Evolutionary conservation across 345 rosid genomes (phyloP), one percentile per base, ranked within the genome.

Genomic region (Atalantia buxifolia): DNA sequence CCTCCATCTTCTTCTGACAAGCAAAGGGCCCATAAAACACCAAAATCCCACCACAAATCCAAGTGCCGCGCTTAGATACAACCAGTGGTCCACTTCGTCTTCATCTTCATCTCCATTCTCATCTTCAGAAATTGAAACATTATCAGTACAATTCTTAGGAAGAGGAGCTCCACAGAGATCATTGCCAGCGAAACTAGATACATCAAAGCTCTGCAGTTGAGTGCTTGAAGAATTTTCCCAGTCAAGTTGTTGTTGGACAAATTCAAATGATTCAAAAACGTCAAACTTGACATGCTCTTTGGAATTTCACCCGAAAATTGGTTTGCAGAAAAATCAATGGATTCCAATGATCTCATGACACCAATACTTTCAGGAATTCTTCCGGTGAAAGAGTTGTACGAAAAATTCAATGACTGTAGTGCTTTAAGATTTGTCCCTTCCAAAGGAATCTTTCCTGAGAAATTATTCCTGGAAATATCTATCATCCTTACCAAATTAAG

Each of bases 101-200:
- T 31, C 33, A 31, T 31, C 21, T 50, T 42, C 48, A 2, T 42
- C 48, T 42, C 48, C 48, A 42, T 42, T 10, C 12, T 42, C 48
- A 42, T 42, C n/a, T 1, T 35, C 35, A 14, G 56, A 53, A 28
- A 13, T 27, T 21, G 65, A 19, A 33, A 22, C 21, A 71, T 31
- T 56, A 4, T 9, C 77, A 40, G 24, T 38, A 13, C 68, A 74
- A 18, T 22, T 40, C 22, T 40, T 33, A 9, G 35, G 31, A 62
- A 73, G 67, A 35, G 76, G 76, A 12, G 42, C 27, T 31, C 75
- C 75, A 56, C 75, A 72, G 25, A 72, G 76, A 55, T 72, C 45
- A 35, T 72, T 72, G 30, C 76, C 66, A 72, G 50, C 9, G 27
- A 24, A 74, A 60, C 6, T 60, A 6, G 57, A 74, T 36, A 19